phyloP scores from a whole-genome alignment of 1,284 basidiomycete genomes.

The Irpex sp. region DNA sequence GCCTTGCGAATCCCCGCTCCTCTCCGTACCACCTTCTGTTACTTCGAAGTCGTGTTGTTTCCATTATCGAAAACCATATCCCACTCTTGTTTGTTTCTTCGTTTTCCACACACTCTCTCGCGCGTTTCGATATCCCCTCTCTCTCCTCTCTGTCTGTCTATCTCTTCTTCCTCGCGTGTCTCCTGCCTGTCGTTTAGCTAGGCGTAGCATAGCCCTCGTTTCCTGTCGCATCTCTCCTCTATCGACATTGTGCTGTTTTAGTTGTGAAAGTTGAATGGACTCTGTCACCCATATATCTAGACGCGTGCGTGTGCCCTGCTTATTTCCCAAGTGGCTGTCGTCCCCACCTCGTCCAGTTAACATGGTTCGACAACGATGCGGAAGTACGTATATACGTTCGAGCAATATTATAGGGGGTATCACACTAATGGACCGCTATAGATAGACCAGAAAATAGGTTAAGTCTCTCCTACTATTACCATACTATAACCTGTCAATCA shows the following conservation, averaged over 20 bases:
- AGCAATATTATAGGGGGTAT: neutral
- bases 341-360: no score
- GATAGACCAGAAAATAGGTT: no score
- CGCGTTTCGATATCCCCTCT: neutral
- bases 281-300: neutral
- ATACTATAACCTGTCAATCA: neutral
- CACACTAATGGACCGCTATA: no score
- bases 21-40: neutral
- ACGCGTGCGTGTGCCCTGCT: neutral
- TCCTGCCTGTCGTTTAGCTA: neutral
- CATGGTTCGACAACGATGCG: no score
- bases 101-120: neutral
- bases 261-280: constrained; percentile 16
- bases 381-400: no score
- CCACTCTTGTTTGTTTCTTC: constrained; percentile 1
- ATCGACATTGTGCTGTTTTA: constrained; percentile 24
- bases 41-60: constrained; percentile 19
- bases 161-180: neutral
- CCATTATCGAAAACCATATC: constrained; percentile 10
- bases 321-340: no score
- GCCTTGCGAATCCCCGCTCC: constrained; percentile 1
- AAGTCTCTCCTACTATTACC: no score
- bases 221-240: constrained; percentile 22
- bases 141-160: constrained; percentile 2
- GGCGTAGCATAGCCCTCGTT: constrained; percentile 17